These are phyloP conservation scores for Adiantum capillusveneris DNA, from an alignment of 75 land plant genomes.

Conservation along the genomic window DNA sequence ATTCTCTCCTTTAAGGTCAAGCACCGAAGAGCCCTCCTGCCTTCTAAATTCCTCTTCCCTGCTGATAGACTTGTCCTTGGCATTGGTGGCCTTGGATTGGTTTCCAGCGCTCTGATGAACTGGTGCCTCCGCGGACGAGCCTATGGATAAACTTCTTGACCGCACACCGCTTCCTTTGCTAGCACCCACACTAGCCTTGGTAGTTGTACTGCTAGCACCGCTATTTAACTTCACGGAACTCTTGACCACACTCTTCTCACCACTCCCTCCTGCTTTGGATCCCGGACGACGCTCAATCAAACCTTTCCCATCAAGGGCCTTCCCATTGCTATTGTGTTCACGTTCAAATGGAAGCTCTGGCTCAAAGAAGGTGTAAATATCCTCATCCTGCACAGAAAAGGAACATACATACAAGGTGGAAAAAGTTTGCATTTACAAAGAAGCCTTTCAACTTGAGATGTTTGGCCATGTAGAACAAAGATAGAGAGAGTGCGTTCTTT, in stretches of 20 bases:
- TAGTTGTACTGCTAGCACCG: no score
- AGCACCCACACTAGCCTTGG: neutral
- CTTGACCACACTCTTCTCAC: neutral
- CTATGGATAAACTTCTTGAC: neutral
- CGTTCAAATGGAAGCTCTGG: conserved; percentile 78
- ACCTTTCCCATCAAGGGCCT: conserved; percentile 31
- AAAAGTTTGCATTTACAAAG: no score
- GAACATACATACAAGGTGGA: neutral
- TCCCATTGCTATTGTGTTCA: conserved; percentile 27
- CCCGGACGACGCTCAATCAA: conserved; percentile 31
- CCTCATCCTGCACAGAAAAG: conserved; percentile 69
- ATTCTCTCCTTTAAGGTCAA: conserved; percentile 87
- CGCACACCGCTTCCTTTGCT: neutral
- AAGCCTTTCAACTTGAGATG: no score
- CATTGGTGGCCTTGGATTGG: neutral
- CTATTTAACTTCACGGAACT: no score
- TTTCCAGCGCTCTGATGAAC: neutral
- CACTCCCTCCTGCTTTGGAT: conserved; percentile 16
- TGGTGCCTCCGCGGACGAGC: neutral
- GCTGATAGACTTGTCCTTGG: neutral
- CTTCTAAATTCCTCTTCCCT: conserved; percentile 40
- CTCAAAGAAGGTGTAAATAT: conserved; percentile 95
- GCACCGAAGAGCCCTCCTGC: conserved; percentile 75
- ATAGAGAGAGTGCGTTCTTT: no score
- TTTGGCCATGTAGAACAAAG: no score